Evolutionary conservation across 768 basidiomycete species (phyloP), one percentile per base, ranked within the genome.

Genomic region (Boletus huronensis): DNA sequence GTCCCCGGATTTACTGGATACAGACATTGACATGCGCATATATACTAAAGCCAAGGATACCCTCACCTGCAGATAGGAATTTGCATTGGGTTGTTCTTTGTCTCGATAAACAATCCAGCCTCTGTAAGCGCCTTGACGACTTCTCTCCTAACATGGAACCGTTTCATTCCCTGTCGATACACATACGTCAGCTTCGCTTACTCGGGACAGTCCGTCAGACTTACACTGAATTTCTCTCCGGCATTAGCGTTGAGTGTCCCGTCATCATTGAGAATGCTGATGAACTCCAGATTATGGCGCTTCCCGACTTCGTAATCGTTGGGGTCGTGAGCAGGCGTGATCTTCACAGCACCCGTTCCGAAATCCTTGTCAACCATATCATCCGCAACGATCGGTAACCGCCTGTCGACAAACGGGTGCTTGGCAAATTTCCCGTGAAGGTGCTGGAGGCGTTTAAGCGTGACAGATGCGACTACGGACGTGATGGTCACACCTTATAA

Each of bases 311-410:
- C 93, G 71, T 96, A 98, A 79, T 98, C 96, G 67, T 95, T 95
- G 16, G 86, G 90, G 69, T 98, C 97, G 67, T 98, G 97, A 0
- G 96, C 97, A 16, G 97, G 97, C 0, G 97, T 98, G 65, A 98
- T 98, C 77, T 99, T 98, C 48, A 98, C 96, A 1, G 96, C 97
- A 68, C 97, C 97, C 29, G 97, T 99, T 35, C 97, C 97, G 62
- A 98, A 98, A 10, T 81, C 79, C 86, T 93, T 97, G 67, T 98
- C 96, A 54, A 97, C 87, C 69, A 93, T 88, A 21, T 80, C 75
- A 65, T 98, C 96, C 28, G 84, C 78, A 53, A 98, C 76, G 69
- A 99, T 96, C 14, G 93, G 96, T 43, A 99, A 76, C 16, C 84
- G 82, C 43, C 97, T 85, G 55, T 84, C 72, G 45, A 96, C 72